Conservation (phyloP, 2,329 filamentous ascomycete species). For the Alternaria sp. region DNA sequence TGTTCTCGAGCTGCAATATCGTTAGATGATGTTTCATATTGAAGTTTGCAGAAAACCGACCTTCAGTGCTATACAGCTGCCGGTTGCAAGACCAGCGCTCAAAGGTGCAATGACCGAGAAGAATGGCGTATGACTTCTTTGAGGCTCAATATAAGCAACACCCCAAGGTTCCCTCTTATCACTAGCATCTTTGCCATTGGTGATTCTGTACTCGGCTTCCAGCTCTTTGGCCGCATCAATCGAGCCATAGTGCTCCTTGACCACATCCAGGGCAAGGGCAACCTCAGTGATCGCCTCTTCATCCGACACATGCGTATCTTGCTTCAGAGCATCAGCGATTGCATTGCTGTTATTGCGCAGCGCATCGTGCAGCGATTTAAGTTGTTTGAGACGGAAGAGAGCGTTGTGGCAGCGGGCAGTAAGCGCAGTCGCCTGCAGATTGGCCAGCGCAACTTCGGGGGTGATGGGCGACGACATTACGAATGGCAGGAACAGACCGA, state of each 20-base stretch:
- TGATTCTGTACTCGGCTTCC: slow-evolving; percentile 53
- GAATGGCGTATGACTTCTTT: slow-evolving; percentile 55
- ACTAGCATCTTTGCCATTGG: slow-evolving; percentile 49
- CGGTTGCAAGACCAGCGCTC: slow-evolving; percentile 57
- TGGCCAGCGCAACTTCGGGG: slow-evolving; percentile 32
- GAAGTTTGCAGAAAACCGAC: slow-evolving; percentile 35
- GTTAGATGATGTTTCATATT: not conserved
- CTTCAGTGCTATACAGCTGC: slow-evolving; percentile 60
- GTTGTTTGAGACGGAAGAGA: slow-evolving; percentile 56
- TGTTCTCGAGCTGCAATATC: slow-evolving; percentile 48
- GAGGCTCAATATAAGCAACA: slow-evolving; percentile 58
- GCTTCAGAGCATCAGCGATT: slow-evolving; percentile 51
- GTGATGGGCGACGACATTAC: slow-evolving; percentile 22
- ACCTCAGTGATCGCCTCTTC: slow-evolving; percentile 53
- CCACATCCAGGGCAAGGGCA: slow-evolving; percentile 48
- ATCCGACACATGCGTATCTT: slow-evolving; percentile 47
- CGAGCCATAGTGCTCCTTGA: slow-evolving; percentile 50
- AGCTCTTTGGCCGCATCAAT: slow-evolving; percentile 50
- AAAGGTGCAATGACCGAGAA: slow-evolving; percentile 47
- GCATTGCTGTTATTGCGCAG: slow-evolving; percentile 45
- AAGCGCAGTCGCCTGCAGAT: slow-evolving; percentile 51
- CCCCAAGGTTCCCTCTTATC: slow-evolving; percentile 47
- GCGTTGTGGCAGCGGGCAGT: slow-evolving; percentile 55
- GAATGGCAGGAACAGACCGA: not conserved
- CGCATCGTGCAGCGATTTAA: slow-evolving; percentile 52